phyloP scores from a whole-genome alignment of 2,329 filamentous ascomycete species.

The Stemphylium beticola region DNA sequence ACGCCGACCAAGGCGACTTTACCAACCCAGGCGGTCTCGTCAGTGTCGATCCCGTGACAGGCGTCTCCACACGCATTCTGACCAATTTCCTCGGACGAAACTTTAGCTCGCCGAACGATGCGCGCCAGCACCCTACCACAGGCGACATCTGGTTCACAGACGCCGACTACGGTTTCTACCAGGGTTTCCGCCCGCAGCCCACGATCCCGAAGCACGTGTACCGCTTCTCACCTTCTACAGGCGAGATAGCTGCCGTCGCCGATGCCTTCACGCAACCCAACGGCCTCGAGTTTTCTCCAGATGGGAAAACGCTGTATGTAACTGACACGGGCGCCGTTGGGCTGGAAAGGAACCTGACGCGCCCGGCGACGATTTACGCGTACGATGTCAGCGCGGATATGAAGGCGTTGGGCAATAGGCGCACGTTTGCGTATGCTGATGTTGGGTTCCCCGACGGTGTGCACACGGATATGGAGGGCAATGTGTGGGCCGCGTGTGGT shows the following conservation, averaged over 20 bases:
- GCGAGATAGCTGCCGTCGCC: constrained; percentile 51
- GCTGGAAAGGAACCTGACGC: constrained; percentile 43
- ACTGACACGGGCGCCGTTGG: constrained; percentile 55
- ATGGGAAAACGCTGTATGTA: constrained; percentile 54
- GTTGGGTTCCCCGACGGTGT: constrained; percentile 65
- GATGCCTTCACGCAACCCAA: constrained; percentile 53
- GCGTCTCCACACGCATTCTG: constrained; percentile 50
- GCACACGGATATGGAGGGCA: constrained; percentile 60
- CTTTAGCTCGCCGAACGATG: constrained; percentile 54
- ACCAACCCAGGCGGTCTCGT: constrained; percentile 52
- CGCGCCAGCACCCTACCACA: constrained; percentile 49
- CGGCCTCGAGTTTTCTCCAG: constrained; percentile 54
- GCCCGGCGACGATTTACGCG: constrained; percentile 52
- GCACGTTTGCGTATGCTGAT: constrained; percentile 63
- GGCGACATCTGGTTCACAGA: constrained; percentile 61
- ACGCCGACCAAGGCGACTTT: constrained; percentile 47
- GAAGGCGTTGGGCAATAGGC: constrained; percentile 44
- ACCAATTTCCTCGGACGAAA: constrained; percentile 58
- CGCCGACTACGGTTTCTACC: constrained; percentile 45
- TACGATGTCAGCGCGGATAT: constrained; percentile 50
- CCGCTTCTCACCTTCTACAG: constrained; percentile 52
- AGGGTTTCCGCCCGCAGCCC: constrained; percentile 39
- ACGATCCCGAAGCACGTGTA: constrained; percentile 49
- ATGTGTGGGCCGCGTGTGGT: constrained; percentile 62
- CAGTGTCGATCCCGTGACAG: constrained; percentile 54